Percentiles rank a stretch among this genome's conserved stretches.
These are phyloP conservation scores for Cystobasidium ongulense DNA, from an alignment of 768 basidiomycete species.

Conservation along the genomic window DNA sequence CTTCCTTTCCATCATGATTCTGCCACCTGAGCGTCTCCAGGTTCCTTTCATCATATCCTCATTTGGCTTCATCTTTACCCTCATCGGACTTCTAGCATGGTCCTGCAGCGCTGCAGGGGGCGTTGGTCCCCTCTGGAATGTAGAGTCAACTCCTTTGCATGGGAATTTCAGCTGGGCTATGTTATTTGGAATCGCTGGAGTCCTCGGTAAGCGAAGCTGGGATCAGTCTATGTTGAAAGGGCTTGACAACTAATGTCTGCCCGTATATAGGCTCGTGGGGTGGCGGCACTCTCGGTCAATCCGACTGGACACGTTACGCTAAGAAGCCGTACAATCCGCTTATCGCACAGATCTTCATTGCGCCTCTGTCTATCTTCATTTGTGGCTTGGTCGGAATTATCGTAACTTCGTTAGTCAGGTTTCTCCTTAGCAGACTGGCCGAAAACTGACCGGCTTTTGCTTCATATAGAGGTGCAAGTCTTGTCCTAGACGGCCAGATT, in stretches of 20 bases:
- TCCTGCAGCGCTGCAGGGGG: background rate
- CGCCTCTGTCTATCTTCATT: conserved; percentile 35
- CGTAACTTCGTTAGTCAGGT: conserved; percentile 31
- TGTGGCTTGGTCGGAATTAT: conserved; percentile 39
- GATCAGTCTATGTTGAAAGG: conserved; percentile 30
- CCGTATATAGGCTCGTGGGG: conserved; percentile 35
- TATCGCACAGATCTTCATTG: conserved; percentile 35
- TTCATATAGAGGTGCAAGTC: background rate
- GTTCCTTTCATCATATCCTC: background rate
- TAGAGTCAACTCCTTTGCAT: background rate
- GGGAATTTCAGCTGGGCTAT: background rate
- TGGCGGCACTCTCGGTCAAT: conserved; percentile 36
- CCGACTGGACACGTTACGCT: conserved; percentile 39
- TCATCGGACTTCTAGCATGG: background rate
- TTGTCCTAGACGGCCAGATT: conserved; percentile 1
- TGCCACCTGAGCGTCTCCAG: background rate
- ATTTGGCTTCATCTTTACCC: conserved; percentile 1
- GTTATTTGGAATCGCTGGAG: conserved; percentile 14
- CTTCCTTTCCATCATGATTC: conserved; percentile 1
- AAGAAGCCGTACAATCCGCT: conserved; percentile 24
- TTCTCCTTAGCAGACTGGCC: background rate
- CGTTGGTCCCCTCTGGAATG: background rate
- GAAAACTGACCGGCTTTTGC: background rate
- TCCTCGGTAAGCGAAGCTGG: conserved; percentile 35
- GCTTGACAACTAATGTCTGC: conserved; percentile 14